Percentiles rank a stretch among this genome's conserved stretches.
Evolutionary conservation across 257 asterid species (phyloP).

Genomic region (Ilex aquifolium): DNA sequence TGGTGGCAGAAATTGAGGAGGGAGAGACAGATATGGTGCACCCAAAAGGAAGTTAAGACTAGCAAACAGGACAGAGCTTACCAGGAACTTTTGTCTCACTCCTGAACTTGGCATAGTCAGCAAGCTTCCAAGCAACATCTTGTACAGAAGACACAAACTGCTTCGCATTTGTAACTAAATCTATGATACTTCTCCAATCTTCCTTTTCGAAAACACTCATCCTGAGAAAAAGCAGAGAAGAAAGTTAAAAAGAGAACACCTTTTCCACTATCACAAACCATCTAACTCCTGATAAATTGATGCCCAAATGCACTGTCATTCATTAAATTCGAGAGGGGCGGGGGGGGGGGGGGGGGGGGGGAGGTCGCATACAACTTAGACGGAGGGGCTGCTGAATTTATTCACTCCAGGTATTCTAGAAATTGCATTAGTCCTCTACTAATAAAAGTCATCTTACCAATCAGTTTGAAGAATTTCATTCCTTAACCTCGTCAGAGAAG

Average conservation of each 20-base stretch:
- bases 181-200: slow-evolving; percentile 84
- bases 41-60: too few species aligned
- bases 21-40: not conserved
- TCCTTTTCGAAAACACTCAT: slow-evolving; percentile 56
- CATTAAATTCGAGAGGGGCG: too few species aligned
- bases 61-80: slow-evolving; percentile 10
- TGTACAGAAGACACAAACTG: slow-evolving; percentile 81
- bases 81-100: slow-evolving; percentile 50
- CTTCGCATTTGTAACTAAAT: slow-evolving; percentile 79
- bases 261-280: not conserved
- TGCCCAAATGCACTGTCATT: too few species aligned
- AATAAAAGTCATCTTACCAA: slow-evolving; percentile 53
- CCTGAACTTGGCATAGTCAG: slow-evolving; percentile 68
- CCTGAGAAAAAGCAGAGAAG: slow-evolving; percentile 39
- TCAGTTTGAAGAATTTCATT: slow-evolving; percentile 92
- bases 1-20: not conserved
- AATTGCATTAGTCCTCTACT: too few species aligned
- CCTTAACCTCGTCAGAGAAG: slow-evolving; percentile 71
- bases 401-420: not conserved
- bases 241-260: not conserved
- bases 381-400: not conserved
- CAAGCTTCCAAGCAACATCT: slow-evolving; percentile 75
- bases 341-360: too few species aligned
- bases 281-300: not conserved
- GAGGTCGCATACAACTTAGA: not conserved